Conservation (phyloP, 129 eudicot genomes). For the Kitagawia praeruptora region DNA sequence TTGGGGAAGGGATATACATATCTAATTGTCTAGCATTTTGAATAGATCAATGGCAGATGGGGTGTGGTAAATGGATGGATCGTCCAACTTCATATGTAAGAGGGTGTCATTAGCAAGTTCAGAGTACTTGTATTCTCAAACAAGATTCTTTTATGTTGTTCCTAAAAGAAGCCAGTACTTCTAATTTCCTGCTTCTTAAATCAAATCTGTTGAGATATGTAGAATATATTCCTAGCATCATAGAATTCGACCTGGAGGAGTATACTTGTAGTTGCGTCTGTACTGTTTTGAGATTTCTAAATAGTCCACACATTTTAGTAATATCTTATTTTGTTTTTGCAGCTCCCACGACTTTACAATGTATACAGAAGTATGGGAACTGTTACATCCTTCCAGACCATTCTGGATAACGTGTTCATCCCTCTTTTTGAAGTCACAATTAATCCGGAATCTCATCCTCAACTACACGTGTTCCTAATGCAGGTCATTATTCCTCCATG, state of each 20-base stretch:
- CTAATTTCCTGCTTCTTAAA: neutral
- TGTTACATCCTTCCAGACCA: constrained; percentile 59
- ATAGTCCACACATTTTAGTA: neutral
- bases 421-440: constrained; percentile 61
- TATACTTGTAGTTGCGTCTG: neutral
- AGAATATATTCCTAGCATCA: neutral
- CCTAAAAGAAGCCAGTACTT: neutral
- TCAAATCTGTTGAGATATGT: neutral
- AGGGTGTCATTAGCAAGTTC: neutral
- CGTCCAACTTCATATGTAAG: neutral
- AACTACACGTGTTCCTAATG: constrained; percentile 54
- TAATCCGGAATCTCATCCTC: constrained; percentile 62
- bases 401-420: constrained; percentile 54
- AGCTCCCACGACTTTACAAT: constrained; percentile 64
- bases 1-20: too few relatives aligned
- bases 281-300: neutral
- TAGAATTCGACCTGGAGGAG: neutral
- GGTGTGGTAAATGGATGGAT: neutral
- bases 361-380: constrained; percentile 61
- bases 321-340: constrained; percentile 7
- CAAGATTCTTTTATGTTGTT: neutral
- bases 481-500: constrained; percentile 28
- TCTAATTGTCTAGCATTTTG: neutral
- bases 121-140: neutral
- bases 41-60: neutral